phyloP scores from a whole-genome alignment of 768 basidiomycete genomes.

The Tephrocybe rancida region DNA sequence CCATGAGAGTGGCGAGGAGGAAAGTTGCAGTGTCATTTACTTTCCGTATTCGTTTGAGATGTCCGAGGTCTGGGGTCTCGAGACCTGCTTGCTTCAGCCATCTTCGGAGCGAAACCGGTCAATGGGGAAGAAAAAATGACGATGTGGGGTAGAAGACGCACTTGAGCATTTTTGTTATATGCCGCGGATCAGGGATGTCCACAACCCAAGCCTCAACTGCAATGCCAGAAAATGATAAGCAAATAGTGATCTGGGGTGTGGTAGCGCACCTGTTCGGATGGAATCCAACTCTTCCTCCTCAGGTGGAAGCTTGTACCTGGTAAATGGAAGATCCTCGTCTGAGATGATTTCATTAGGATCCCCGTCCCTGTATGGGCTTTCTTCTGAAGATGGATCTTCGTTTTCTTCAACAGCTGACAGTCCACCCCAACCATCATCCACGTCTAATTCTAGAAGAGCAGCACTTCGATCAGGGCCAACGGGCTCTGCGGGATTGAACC shows the following conservation, averaged over 20 bases:
- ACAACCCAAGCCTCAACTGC: constrained; percentile 78
- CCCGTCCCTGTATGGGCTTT: constrained; percentile 34
- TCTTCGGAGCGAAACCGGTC: constrained; percentile 36
- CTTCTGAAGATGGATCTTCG: constrained; percentile 16
- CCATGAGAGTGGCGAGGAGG: constrained; percentile 55
- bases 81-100: constrained; percentile 69
- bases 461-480: background rate
- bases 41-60: constrained; percentile 79
- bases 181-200: constrained; percentile 63
- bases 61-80: constrained; percentile 63
- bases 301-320: constrained; percentile 56
- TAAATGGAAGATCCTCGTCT: constrained; percentile 69
- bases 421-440: constrained; percentile 51
- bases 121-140: background rate
- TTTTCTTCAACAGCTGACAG: constrained; percentile 29
- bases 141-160: constrained; percentile 26
- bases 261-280: constrained; percentile 55
- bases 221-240: background rate
- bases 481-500: constrained; percentile 54
- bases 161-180: constrained; percentile 67
- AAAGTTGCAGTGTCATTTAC: constrained; percentile 47
- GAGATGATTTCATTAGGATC: constrained; percentile 50
- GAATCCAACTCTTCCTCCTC: constrained; percentile 64
- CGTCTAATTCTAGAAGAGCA: constrained; percentile 8
- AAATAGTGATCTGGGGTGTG: background rate